A percentile compares a stretch with the other conserved stretches of the same genome.
Conservation (phyloP, 345 rosid species). For the Brassica juncea region DNA sequence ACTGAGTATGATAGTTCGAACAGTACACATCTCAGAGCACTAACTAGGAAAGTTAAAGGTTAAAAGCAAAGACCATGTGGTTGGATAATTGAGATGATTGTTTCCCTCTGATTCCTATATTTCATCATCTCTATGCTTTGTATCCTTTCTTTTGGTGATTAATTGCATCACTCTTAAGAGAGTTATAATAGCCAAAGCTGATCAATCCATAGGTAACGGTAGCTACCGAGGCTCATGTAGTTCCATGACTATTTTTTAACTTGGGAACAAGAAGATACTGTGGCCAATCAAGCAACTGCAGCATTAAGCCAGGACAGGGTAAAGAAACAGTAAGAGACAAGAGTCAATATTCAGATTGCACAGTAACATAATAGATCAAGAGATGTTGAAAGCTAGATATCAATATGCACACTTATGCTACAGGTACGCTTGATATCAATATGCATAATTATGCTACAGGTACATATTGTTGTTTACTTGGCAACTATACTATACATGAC, state of each 20-base stretch:
- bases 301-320: conserved; percentile 21
- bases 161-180: conserved; percentile 11
- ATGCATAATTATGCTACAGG: background rate
- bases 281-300: conserved; percentile 1
- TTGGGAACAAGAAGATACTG: conserved; percentile 15
- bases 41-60: conserved; percentile 36
- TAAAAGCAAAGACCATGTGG: conserved; percentile 31
- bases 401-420: background rate
- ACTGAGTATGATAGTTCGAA: conserved; percentile 69
- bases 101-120: conserved; percentile 30
- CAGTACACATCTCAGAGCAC: conserved; percentile 45
- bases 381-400: conserved; percentile 8
- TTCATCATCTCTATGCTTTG: conserved; percentile 30
- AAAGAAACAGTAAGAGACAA: conserved; percentile 29
- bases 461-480: conserved; percentile 20
- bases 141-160: conserved; percentile 32
- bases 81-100: conserved; percentile 31
- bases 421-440: conserved; percentile 10
- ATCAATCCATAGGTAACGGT: conserved; percentile 7
- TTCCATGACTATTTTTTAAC: background rate
- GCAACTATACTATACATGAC: conserved; percentile 17
- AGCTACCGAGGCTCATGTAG: conserved; percentile 1
- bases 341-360: background rate
- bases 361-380: background rate
- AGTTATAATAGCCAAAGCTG: background rate